Evolutionary conservation across 305 asterid species (phyloP).

Genomic region (Coffea humblotiana): DNA sequence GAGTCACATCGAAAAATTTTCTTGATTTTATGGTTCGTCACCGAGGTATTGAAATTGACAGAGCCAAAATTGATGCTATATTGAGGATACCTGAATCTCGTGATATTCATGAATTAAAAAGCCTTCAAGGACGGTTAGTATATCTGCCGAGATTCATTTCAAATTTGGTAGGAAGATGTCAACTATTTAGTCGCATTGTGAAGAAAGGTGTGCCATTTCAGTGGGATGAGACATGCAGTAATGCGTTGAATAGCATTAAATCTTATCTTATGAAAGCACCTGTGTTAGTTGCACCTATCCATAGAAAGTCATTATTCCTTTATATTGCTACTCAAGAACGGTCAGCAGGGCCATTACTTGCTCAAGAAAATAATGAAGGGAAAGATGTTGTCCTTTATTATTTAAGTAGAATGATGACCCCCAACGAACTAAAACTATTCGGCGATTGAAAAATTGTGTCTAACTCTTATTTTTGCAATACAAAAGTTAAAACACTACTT

Average conservation of each 20-base stretch:
- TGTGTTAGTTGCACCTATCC: background rate
- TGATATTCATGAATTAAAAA: background rate
- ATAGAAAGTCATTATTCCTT: background rate
- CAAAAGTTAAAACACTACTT: no score
- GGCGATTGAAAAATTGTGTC: background rate
- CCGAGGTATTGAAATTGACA: no score
- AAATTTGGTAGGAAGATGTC: background rate
- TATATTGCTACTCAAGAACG: background rate
- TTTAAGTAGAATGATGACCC: no score
- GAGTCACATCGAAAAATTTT: no score
- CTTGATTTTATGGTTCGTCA: no score
- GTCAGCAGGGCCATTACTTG: background rate
- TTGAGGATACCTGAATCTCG: background rate
- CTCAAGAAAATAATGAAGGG: no score
- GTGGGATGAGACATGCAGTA: background rate
- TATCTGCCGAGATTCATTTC: background rate
- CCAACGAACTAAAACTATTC: background rate
- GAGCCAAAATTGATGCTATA: background rate
- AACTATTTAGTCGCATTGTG: background rate
- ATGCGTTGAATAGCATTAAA: no score
- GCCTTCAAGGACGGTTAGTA: background rate
- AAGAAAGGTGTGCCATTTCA: background rate
- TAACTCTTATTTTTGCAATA: no score
- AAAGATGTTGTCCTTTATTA: no score
- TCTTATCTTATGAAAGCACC: no score